Conservation (phyloP, 2,329 filamentous ascomycete species). For the Ciborinia camelliae region DNA sequence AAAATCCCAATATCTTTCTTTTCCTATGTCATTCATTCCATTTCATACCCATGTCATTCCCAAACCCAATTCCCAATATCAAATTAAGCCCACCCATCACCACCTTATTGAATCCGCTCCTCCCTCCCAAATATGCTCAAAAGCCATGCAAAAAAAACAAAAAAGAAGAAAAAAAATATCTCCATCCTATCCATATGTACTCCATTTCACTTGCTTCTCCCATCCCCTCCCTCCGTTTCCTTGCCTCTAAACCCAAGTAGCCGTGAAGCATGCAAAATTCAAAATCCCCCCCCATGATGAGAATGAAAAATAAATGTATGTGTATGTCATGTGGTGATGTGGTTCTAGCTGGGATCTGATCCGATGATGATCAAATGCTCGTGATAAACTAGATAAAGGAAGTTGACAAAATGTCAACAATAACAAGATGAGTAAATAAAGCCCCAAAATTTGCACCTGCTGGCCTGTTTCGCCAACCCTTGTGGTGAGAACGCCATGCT, state of each 20-base stretch:
- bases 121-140: too few species aligned
- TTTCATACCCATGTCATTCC: background rate
- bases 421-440: background rate
- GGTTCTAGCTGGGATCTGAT: background rate
- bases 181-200: background rate
- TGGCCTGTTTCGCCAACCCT: background rate
- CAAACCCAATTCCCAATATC: background rate
- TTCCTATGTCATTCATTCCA: background rate
- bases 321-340: background rate
- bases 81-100: slow-evolving; percentile 6
- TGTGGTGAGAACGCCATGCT: slow-evolving; percentile 13
- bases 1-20: background rate
- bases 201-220: background rate
- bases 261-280: background rate
- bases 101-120: background rate
- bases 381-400: background rate
- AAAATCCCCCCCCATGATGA: background rate
- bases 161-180: background rate
- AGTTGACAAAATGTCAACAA: background rate
- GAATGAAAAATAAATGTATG: background rate
- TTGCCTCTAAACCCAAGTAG: background rate
- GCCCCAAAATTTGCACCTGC: background rate
- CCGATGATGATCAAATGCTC: background rate
- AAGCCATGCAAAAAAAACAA: background rate
- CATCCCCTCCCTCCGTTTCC: background rate